Evolutionary conservation across 2,329 filamentous ascomycete genomes (phyloP), one percentile per base, ranked within the genome.

Genomic region (Mollisiaceae sp.): DNA sequence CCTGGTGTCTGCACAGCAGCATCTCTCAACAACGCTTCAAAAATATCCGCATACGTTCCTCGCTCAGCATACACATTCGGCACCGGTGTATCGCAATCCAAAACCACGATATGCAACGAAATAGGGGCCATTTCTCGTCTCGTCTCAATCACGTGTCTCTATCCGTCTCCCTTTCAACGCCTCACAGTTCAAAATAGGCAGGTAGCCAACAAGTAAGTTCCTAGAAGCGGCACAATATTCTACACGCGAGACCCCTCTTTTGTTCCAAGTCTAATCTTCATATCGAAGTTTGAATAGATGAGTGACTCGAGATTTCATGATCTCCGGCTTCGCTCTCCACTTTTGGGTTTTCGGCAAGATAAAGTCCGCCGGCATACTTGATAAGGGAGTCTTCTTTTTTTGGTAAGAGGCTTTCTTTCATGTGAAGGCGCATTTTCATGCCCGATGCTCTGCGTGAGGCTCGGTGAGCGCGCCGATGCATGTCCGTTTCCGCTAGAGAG

Each of bases 51-150:
- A 43, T 70, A 71, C 15, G 59, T 59, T 1, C 66, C 66, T 47
- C 59, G 54, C 45, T 62, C 58, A 1, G 64, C 43, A 36, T 65
- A 55, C 4, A 71, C 63, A 38, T 65, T 67, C 22, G 68, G 69
- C 22, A 71, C 69, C 8, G 69, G 69, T 6, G 57, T 70, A 66
- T 71, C 69, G 52, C 66, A 66, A 32, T 71, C 64, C 35, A 71
- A 59, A 32, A 68, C 57, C 22, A 65, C 67, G 39, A 70, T 65
- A n/a, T 61, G 64, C 6, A 71, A 60, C 12, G 32, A 63, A 41
- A 35, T 57, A n/a, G 63, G n/a, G 35, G 65, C 57, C 66, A 67
- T 67, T 20, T 50, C 45, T n/a, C 20, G n/a, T 50, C 41, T 43
- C 41, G 41, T 43, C 9, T 11, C n/a, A 22, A 56, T 62, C 55